A percentile compares a stretch with the other conserved stretches of the same genome.
Conservation (phyloP, 2,329 filamentous ascomycete genomes). For the Aphanoascus verrucosus region DNA sequence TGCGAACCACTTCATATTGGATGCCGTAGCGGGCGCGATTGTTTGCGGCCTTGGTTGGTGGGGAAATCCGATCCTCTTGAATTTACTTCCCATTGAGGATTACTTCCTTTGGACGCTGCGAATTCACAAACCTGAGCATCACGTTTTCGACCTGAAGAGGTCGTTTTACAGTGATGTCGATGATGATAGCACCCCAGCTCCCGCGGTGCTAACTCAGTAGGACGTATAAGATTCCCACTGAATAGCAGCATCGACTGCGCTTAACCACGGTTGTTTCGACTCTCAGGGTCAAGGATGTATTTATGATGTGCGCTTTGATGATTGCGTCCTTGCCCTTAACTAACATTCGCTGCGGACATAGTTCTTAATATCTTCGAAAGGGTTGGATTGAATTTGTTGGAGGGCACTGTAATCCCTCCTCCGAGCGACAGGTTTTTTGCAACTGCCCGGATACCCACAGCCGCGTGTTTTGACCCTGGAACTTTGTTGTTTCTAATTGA, state of each 20-base stretch:
- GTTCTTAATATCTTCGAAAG: too few species aligned
- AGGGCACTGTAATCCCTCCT: too few species aligned
- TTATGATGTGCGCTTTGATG: too few species aligned
- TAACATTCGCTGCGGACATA: too few species aligned
- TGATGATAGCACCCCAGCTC: constrained; percentile 11
- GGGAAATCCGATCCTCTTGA: constrained; percentile 46
- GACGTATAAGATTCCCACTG: background rate
- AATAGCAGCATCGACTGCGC: background rate
- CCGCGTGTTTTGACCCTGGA: too few species aligned
- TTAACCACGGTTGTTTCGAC: background rate
- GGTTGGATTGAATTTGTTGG: too few species aligned
- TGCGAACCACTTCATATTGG: constrained; percentile 62
- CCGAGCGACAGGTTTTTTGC: too few species aligned
- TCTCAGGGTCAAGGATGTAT: background rate
- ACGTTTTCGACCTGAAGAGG: constrained; percentile 4
- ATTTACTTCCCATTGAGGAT: constrained; percentile 56
- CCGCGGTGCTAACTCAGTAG: constrained; percentile 17
- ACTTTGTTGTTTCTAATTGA: too few species aligned
- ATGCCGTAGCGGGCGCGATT: constrained; percentile 56
- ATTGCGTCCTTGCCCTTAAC: too few species aligned
- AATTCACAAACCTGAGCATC: constrained; percentile 51
- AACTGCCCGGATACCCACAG: too few species aligned
- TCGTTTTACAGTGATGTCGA: constrained; percentile 16
- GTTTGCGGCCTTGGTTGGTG: constrained; percentile 57
- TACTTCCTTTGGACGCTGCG: constrained; percentile 54